A percentile compares a stretch with the other conserved stretches of the same genome.
Evolutionary conservation across 1,284 basidiomycete species (phyloP).

Genomic region (Trichosporon asahii): DNA sequence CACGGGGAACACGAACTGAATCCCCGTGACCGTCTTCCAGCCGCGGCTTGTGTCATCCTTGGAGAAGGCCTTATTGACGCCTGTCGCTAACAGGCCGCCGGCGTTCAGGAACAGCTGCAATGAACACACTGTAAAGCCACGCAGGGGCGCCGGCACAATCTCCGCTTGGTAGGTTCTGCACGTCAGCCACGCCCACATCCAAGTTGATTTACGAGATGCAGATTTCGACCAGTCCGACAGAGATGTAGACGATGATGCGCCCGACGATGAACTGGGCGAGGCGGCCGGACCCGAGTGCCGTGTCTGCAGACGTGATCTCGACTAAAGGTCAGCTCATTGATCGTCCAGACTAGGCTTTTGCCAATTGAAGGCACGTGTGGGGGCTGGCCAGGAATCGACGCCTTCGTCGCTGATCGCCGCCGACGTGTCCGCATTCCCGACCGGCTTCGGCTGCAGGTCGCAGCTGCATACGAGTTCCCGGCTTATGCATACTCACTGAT

Average conservation of each 20-base stretch:
- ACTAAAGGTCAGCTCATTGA: constrained; percentile 9
- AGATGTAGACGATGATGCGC: constrained; percentile 22
- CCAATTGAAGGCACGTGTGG: not conserved
- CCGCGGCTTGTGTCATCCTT: constrained; percentile 11
- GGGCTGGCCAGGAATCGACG: not conserved
- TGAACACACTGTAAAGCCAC: constrained; percentile 14
- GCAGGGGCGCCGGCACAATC: constrained; percentile 16
- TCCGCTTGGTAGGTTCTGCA: constrained; percentile 21
- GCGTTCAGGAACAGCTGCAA: constrained; percentile 18
- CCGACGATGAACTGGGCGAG: constrained; percentile 23
- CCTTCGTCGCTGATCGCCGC: not conserved
- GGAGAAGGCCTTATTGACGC: constrained; percentile 19
- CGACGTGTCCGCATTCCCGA: not conserved
- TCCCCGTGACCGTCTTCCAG: constrained; percentile 18
- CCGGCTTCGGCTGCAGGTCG: not conserved
- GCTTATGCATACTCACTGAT: constrained; percentile 10
- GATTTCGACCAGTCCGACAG: constrained; percentile 20
- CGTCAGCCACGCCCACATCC: not conserved
- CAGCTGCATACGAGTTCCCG: not conserved
- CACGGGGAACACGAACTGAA: constrained; percentile 19
- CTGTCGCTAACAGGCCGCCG: constrained; percentile 15
- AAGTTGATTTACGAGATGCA: constrained; percentile 9
- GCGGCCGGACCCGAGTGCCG: not conserved
- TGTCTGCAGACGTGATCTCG: constrained; percentile 14
- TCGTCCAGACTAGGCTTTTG: not conserved